These are phyloP conservation scores for Suhomyces wounanorum DNA, from an alignment of 1,139 yeast genomes.

Conservation along the genomic window DNA sequence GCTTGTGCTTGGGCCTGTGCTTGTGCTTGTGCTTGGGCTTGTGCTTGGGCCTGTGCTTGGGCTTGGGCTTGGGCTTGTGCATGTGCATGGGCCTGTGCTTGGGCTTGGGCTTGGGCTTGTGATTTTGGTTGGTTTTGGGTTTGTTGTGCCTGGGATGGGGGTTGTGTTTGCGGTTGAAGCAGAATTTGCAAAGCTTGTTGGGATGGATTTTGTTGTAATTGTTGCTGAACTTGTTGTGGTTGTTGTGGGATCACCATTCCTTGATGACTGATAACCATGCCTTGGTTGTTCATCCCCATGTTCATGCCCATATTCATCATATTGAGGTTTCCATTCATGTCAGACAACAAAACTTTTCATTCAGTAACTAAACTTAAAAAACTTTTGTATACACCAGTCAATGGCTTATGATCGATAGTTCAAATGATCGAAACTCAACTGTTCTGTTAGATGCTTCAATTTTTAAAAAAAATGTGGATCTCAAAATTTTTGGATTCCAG, in stretches of 20 bases:
- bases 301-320: slow-evolving; percentile 19
- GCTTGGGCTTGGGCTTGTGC: not conserved
- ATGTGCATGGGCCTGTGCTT: not conserved
- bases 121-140: not conserved
- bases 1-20: not conserved
- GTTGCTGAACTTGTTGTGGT: slow-evolving; percentile 16
- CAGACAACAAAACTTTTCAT: slow-evolving; percentile 1
- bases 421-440: not conserved
- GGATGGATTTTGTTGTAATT: slow-evolving; percentile 7
- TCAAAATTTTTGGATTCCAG: not conserved
- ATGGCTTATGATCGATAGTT: not conserved
- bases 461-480: not conserved
- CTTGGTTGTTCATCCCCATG: slow-evolving; percentile 19
- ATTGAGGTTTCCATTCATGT: slow-evolving; percentile 19
- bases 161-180: slow-evolving; percentile 10
- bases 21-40: not conserved
- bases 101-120: not conserved
- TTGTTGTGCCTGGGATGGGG: slow-evolving; percentile 5
- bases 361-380: not conserved
- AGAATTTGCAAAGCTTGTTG: slow-evolving; percentile 14
- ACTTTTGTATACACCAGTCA: not conserved
- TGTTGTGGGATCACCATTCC: slow-evolving; percentile 17
- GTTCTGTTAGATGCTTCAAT: not conserved
- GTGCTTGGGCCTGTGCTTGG: not conserved
- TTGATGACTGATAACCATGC: slow-evolving; percentile 19